phyloP scores from a whole-genome alignment of 2,329 filamentous ascomycete genomes.

The Ascochyta fabae region DNA sequence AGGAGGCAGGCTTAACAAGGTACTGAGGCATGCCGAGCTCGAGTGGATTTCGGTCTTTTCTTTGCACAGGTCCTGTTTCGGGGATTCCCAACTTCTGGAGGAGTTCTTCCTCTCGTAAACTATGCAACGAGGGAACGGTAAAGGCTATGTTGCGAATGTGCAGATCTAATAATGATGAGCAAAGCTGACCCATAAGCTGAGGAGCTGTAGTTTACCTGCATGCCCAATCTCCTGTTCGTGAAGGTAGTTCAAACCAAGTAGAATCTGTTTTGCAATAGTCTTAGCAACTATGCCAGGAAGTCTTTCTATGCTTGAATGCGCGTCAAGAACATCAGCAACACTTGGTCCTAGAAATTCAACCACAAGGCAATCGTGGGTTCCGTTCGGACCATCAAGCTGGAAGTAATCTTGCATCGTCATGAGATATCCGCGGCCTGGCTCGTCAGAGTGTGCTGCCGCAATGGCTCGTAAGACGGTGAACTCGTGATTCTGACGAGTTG shows the following conservation, averaged over 20 bases:
- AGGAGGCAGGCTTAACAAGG: constrained; percentile 23
- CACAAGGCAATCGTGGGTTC: constrained; percentile 54
- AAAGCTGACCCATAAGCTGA: background rate
- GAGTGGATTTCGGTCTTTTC: constrained; percentile 28
- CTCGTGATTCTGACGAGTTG: constrained; percentile 18
- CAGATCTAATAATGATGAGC: constrained; percentile 30
- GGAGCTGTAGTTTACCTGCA: constrained; percentile 27
- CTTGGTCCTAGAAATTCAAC: constrained; percentile 52
- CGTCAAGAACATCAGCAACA: constrained; percentile 46
- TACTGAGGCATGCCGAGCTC: constrained; percentile 27
- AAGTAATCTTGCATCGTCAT: constrained; percentile 50
- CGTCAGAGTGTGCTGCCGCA: constrained; percentile 8
- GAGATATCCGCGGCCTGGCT: constrained; percentile 35
- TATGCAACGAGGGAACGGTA: constrained; percentile 24
- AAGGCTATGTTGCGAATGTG: constrained; percentile 38
- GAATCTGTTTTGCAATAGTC: constrained; percentile 35
- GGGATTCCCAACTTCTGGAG: constrained; percentile 25
- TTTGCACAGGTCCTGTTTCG: constrained; percentile 20
- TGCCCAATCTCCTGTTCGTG: constrained; percentile 35
- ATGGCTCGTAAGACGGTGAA: constrained; percentile 21
- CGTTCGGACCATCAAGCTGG: constrained; percentile 52
- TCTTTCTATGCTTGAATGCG: constrained; percentile 43
- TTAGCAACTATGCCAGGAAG: constrained; percentile 50
- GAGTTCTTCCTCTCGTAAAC: constrained; percentile 25
- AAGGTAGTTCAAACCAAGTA: constrained; percentile 27